These are phyloP conservation scores for Zopfochytrium polystomum DNA, from an alignment of 371 early-diverging fungal species.

Conservation along the genomic window DNA sequence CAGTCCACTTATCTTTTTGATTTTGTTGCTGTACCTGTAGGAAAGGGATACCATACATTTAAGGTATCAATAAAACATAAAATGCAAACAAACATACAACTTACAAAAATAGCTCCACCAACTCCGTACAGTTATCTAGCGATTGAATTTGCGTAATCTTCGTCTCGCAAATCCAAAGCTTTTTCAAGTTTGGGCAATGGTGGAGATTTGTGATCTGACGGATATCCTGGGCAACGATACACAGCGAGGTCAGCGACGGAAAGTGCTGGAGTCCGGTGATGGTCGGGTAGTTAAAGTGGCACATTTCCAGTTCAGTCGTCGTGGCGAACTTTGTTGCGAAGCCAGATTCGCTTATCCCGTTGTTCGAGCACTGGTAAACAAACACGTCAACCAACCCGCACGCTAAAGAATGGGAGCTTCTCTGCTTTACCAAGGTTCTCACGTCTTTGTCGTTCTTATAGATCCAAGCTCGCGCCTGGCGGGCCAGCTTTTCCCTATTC, in stretches of 20 bases:
- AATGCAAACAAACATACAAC: constrained; percentile 2
- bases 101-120: constrained; percentile 48
- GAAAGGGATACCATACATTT: background rate
- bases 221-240: constrained; percentile 54
- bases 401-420: background rate
- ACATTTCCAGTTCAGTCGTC: constrained; percentile 44
- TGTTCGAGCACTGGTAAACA: constrained; percentile 35
- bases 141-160: constrained; percentile 32
- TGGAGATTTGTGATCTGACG: constrained; percentile 38
- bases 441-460: constrained; percentile 33
- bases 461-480: constrained; percentile 21
- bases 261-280: constrained; percentile 42
- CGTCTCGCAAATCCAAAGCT: constrained; percentile 57
- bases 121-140: constrained; percentile 30
- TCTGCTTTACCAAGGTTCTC: constrained; percentile 19
- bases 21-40: constrained; percentile 45
- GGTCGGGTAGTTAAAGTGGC: constrained; percentile 45
- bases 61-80: background rate
- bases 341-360: constrained; percentile 36
- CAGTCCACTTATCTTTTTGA: constrained; percentile 45
- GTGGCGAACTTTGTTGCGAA: constrained; percentile 25
- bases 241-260: constrained; percentile 36
- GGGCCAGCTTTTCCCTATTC: constrained; percentile 9
- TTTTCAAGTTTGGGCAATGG: constrained; percentile 31
- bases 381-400: background rate